Base-by-base conservation (phyloP, 75 land plant genomes). In the Cryptomeria japonica region DNA sequence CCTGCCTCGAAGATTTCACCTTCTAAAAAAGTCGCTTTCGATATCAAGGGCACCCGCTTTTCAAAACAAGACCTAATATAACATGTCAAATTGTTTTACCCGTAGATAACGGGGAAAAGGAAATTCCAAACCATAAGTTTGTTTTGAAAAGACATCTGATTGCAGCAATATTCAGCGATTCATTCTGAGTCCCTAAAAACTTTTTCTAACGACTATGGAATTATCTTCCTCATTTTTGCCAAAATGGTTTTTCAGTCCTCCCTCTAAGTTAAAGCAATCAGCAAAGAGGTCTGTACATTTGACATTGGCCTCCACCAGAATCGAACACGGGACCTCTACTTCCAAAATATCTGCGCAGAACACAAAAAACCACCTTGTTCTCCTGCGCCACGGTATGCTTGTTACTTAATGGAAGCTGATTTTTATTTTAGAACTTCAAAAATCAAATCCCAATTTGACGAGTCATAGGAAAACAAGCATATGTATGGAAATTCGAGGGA, bases 321-420 rank as follows among this genome's bases (percentile, higher is more conserved):
- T 37, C 80, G 80, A 78, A 39, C 22, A 37, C 42, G 42, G 19
- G 80, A 78, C 80, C 39, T 78, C 39, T 78, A 13, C 41, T 36
- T 36, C 41, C 41, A 31, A 76, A 36, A 13, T 15, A 4, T 55
- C 87, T 19, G 42, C 14, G 5, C 41, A 32, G 31, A 80, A 18
- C 36, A 46, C 84, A 8, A 87, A 91, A 78, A 84, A 56, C 42
- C 92, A 91, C 84, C 91, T 91, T 37, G 91, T 91, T 38, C 92
- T 91, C 7, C 88, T 91, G 92, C 92, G 92, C 42, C 92, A 91
- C 58, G 92, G 92, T 90, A 85, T 75, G 70, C 32, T 38, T 78
- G 7, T 88, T 87, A 34, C 15, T 38, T 49, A 68, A 0, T 36
- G 44, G 36, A 25, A 82, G 16, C 86, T 85, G 86, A 31, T 34